A percentile compares a stretch with the other conserved stretches of the same genome.
Evolutionary conservation across 208 protist species (phyloP).

Genomic region (Novymonas esmeraldas): DNA sequence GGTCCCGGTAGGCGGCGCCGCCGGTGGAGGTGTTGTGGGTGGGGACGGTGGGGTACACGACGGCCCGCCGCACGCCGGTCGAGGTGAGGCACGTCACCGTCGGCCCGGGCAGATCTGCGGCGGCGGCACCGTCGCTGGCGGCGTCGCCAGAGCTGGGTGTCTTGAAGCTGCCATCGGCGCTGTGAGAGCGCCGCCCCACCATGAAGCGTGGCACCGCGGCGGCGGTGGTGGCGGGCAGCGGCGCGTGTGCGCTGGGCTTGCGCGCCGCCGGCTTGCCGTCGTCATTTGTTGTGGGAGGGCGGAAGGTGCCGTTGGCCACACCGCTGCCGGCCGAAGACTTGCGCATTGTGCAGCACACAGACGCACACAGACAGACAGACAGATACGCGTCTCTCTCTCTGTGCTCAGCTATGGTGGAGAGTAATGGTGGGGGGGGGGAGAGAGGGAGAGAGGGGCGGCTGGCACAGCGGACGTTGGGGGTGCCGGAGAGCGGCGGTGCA

Average conservation of each 20-base stretch:
- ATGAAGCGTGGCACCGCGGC: slow-evolving; percentile 37
- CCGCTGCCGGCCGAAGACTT: slow-evolving; percentile 29
- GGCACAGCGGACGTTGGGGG: too few relatives aligned
- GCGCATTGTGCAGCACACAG: background rate
- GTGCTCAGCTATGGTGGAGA: background rate
- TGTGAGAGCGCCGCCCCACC: slow-evolving; percentile 15
- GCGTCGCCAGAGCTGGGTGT: background rate
- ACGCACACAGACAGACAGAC: background rate
- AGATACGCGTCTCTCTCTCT: background rate
- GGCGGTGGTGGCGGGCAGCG: slow-evolving; percentile 15
- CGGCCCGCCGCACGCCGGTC: slow-evolving; percentile 23
- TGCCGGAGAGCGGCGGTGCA: too few relatives aligned
- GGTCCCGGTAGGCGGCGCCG: slow-evolving; percentile 10
- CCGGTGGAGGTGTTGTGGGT: background rate
- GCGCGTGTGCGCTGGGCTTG: slow-evolving; percentile 11
- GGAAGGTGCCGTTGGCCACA: slow-evolving; percentile 38
- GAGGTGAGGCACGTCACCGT: slow-evolving; percentile 21
- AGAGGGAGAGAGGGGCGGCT: background rate
- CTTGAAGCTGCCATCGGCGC: slow-evolving; percentile 10
- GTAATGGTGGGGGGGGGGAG: background rate
- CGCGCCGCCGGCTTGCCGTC: slow-evolving; percentile 7
- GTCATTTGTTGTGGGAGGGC: slow-evolving; percentile 28
- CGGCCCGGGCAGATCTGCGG: slow-evolving; percentile 11
- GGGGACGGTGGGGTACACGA: slow-evolving; percentile 24
- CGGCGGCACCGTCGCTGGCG: background rate